Evolutionary conservation across 768 basidiomycete species (phyloP).

Genomic region (Vararia minispora): DNA sequence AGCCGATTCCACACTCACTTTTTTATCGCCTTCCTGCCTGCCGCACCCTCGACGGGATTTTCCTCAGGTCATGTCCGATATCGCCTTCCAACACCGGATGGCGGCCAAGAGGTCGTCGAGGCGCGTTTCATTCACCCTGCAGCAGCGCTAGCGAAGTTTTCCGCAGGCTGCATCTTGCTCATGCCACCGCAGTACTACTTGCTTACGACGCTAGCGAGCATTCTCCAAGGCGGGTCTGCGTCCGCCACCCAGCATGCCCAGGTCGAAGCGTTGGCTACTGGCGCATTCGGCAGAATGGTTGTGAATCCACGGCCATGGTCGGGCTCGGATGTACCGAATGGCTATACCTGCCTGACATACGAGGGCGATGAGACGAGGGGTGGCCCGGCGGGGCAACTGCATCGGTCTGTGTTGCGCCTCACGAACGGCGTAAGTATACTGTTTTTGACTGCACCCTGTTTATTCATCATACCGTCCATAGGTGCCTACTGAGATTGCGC

Average conservation of each 20-base stretch:
- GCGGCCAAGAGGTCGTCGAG: conserved; percentile 57
- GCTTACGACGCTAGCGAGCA: conserved; percentile 43
- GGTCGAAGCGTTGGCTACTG: conserved; percentile 35
- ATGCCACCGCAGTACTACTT: conserved; percentile 75
- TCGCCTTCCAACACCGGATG: conserved; percentile 55
- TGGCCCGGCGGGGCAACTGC: conserved; percentile 45
- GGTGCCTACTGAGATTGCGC: conserved; percentile 37
- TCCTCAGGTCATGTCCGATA: conserved; percentile 45
- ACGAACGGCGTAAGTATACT: conserved; percentile 23
- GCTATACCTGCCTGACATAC: conserved; percentile 42
- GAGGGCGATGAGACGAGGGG: conserved; percentile 64
- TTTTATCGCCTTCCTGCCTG: conserved; percentile 50
- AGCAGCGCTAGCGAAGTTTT: conserved; percentile 41
- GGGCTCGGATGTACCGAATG: conserved; percentile 28
- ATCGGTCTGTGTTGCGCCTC: conserved; percentile 42
- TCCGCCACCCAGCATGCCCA: conserved; percentile 34
- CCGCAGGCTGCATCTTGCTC: conserved; percentile 37
- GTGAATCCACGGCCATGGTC: conserved; percentile 38
- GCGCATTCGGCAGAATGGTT: conserved; percentile 50
- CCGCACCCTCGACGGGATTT: conserved; percentile 32
- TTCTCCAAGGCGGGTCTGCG: conserved; percentile 32
- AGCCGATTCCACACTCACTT: conserved; percentile 69
- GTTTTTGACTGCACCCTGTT: background rate
- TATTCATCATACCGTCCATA: conserved; percentile 14
- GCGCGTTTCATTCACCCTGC: conserved; percentile 54